Base-by-base conservation (phyloP, 495 filamentous ascomycete genomes). In the Aspergillus hancockii region DNA sequence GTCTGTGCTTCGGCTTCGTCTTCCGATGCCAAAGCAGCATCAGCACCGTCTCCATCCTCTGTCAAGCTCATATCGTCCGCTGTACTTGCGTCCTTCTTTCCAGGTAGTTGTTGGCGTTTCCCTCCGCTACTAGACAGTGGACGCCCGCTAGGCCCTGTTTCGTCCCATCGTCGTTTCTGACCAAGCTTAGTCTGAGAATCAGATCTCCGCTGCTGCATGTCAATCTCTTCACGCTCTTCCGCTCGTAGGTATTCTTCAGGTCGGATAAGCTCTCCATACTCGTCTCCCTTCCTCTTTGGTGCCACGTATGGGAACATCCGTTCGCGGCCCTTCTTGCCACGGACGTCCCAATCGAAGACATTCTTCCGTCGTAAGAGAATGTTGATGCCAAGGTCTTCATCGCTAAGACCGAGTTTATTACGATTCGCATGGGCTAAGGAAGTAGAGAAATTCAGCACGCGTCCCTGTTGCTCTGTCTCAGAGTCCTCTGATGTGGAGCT, bases 181-280 rank as follows among this genome's bases (percentile, higher is more conserved):
- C 95, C 95, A 36, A 97, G 81, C 34, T 84, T 83, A 25, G 85
- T 88, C 61, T 90, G 66, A 23, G 71, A 71, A n/a, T 77, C 70
- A 28, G 82, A 51, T 75, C 85, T 63, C 12, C 72, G 72, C 64
- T 80, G 77, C 41, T 80, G 77, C 70, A 78, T 75, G 51, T 93
- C 90, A 18, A 86, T 84, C 53, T 95, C 91, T 59, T 96, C 92
- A 23, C 88, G 81, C 72, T 98, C 94, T 65, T 98, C 94, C 0
- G 92, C 93, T 47, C 93, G 82, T n/a, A 97, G 79, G 67, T 91
- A 98, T 40, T 97, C 94, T 57, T 98, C 94, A 0, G 93, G 91
- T 49, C 91, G 82, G 63, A 98, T 95, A 54, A 93, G 75, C 60
- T 98, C 95, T 45, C 94, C 94, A 67, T 91, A 98, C 58, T 97